Evolutionary conservation across 495 filamentous ascomycete genomes (phyloP), one percentile per base, ranked within the genome.

Genomic region (Lasiosphaeris hirsuta): DNA sequence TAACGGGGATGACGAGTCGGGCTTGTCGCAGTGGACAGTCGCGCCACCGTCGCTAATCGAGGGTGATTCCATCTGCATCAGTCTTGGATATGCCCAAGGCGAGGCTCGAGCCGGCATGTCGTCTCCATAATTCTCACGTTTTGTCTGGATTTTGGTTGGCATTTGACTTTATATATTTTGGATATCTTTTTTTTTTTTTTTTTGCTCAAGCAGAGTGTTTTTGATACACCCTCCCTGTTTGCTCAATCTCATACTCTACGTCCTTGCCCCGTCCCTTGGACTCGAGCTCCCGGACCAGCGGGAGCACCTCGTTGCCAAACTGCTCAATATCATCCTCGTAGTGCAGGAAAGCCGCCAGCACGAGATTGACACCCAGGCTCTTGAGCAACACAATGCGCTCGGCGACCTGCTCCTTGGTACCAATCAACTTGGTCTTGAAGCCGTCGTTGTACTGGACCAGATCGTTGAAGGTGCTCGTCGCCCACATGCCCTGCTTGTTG

Each of bases 361-460:
- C 47, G 15, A 79, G 65, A 50, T 72, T 62, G 23, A 77, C 72
- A 2, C 77, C 76, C 18, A 78, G 59, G 44, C 68, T 72, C 68
- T 79, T 78, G 55, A 80, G 62, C 53, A 80, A 56, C 43, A 76
- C 56, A 14, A 78, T 78, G 2, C 77, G 62, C 56, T 79, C 76
- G 11, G 71, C 75, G 49, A 79, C 74, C 56, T 79, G 77, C 58
- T 75, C 68, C 59, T 72, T 71, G 34, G 75, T 80, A 4, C 76
- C 75, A 37, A 78, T 75, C n/a, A 79, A 60, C 61, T 76, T 77
- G 13, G 75, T 78, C 63, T 76, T 78, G 72, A 80, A 80, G 23
- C 77, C 75, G 55, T 78, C 75, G 55, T 78, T 80, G 57, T 78
- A 80, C 61, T 78, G 75, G 15, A 78, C 72, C 13, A 78, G 64